phyloP scores from a whole-genome alignment of 2,329 filamentous ascomycete genomes.

The Dactylellina haptotyla region DNA sequence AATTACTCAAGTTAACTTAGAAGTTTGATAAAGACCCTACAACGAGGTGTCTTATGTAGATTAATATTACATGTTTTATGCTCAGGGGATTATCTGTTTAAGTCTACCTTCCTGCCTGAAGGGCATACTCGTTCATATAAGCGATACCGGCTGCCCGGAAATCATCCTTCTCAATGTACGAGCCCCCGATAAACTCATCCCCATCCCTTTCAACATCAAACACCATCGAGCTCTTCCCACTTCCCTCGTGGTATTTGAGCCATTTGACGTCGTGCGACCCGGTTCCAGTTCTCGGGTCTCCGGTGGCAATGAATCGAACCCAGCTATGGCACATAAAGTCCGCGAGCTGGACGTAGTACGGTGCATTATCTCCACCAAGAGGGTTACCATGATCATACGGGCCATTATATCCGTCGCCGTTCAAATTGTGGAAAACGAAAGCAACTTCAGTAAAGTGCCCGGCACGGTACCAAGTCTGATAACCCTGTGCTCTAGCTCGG shows the following conservation, averaged over 20 bases:
- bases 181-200: no score
- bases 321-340: constrained; percentile 41
- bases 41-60: no score
- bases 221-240: constrained; percentile 59
- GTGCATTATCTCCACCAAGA: constrained; percentile 55
- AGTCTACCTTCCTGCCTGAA: constrained; percentile 31
- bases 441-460: constrained; percentile 67
- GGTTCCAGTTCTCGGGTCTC: constrained; percentile 11
- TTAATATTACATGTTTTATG: neutral
- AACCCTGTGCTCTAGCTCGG: constrained; percentile 67
- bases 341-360: constrained; percentile 42
- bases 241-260: constrained; percentile 58
- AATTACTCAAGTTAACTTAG: no score
- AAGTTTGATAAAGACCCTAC: no score
- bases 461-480: constrained; percentile 63
- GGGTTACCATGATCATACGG: constrained; percentile 30
- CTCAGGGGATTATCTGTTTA: neutral
- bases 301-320: constrained; percentile 27
- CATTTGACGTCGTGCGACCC: constrained; percentile 56
- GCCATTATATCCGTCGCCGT: constrained; percentile 55
- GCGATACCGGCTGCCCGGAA: constrained; percentile 60
- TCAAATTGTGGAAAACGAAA: constrained; percentile 60
- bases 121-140: constrained; percentile 58
- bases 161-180: constrained; percentile 60
- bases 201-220: constrained; percentile 59